Evolutionary conservation across 2,329 filamentous ascomycete species (phyloP), one percentile per base, ranked within the genome.

Genomic region (Aspergillus puulaauensis): DNA sequence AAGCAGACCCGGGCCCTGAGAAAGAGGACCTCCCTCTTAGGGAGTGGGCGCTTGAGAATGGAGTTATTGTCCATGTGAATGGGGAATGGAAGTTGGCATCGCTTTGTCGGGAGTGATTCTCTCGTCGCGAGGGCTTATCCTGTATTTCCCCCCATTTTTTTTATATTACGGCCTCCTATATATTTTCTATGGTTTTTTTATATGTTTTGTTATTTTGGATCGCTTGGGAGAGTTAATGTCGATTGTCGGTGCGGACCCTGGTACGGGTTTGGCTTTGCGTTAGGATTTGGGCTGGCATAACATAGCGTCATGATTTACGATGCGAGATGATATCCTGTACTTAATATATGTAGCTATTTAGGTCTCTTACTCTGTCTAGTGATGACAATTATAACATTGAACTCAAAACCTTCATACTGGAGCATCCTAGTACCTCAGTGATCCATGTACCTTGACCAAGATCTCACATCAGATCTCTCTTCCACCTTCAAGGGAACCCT

Each of bases 11-110:
- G 27, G 54, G 68, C n/a, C 43, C 49, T 39, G 64, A 76, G 64
- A 49, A 63, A 6, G 65, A 82, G 72, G 72, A 79, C 73, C 45
- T 76, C 67, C 73, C 65, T 4, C 61, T 79, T 40, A 65, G 68
- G 37, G 64, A 72, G 4, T 79, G 77, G 77, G 75, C 75, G 19
- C 54, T 75, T 31, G 47, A 61, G 1, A 69, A 77, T 50, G 73
- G 73, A 5, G 64, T 76, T 53, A 58, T 75, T 45, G 57, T 43
- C 19, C 17, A 48, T 15, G 60, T 54, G 12, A 62, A 64, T 2
- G 67, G 62, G 3, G 52, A 62, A 50, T 70, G 59, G 62, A 61
- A 59, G 17, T 54, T 72, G 52, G 57, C 59, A 15, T 60, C 56
- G 8, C 52, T 70, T 40, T 58, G 54, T 52, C 37, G 58, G 51